Evolutionary conservation across 2,329 filamentous ascomycete species (phyloP), one percentile per base, ranked within the genome.

Genomic region (Talaromyces marneffei): DNA sequence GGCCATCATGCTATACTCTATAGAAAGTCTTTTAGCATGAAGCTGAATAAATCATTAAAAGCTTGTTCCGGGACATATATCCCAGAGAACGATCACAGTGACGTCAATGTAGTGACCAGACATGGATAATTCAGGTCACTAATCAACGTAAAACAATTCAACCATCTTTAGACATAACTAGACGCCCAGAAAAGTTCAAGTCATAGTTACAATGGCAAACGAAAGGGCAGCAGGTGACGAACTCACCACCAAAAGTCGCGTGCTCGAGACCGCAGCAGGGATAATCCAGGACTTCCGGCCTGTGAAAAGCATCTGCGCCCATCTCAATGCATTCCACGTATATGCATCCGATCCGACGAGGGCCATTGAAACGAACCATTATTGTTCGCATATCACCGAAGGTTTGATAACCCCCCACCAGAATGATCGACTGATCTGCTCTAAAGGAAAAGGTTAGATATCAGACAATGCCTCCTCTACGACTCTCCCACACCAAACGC

Each of bases 381-480:
- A 94, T 75, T 96, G 91, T 71, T 83, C 87, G 0, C 90, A 94
- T 68, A 68, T 94, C 3, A 91, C 83, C 63, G 82, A 87, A 68
- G 79, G 79, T 82, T 64, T 54, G 65, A 52, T 6, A 8, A 2
- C 8, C 20, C 2, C 42, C 52, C 25, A 18, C 29, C 10, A 2
- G 9, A 20, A 6, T 9, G 8, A 35, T 12, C 2, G 20, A 20
- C 18, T 9, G 18, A 16, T 20, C 10, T 31, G 9, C 7, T 35
- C 48, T 52, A 10, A 52, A 33, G 48, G n/a, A 12, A 7, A 40
- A 63, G 23, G 25, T n/a, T 71, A 78, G 90, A 94, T 64, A 82
- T 95, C 61, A 84, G 91, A 3, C 91, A 96, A 79, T 95, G 91
- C 72, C 84, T 96, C 31, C 83, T 96, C 64, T 96, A 94, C 77